Percentiles rank a stretch among this genome's conserved stretches.
These are phyloP conservation scores for Termitomyces sp. DNA, from an alignment of 768 basidiomycete genomes.

Conservation along the genomic window DNA sequence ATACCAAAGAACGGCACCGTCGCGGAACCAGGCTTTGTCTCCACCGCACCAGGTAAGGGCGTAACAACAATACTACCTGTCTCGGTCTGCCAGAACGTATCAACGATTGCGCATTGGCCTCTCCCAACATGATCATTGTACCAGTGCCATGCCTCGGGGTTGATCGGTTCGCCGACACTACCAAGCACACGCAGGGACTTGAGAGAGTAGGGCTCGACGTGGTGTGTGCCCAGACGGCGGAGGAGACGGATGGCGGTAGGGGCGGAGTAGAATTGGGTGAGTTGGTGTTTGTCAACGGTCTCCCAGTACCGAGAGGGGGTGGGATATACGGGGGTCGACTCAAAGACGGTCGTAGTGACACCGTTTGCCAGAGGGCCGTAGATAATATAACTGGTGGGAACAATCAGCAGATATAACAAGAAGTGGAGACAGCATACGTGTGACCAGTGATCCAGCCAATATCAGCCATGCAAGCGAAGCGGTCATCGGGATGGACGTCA, in stretches of 20 bases:
- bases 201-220: conserved; percentile 81
- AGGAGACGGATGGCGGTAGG: conserved; percentile 94
- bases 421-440: conserved; percentile 41
- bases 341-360: conserved; percentile 85
- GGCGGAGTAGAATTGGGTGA: conserved; percentile 95
- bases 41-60: conserved; percentile 92
- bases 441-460: conserved; percentile 99
- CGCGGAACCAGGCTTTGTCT: conserved; percentile 94
- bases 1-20: conserved; percentile 99
- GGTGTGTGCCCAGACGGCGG: conserved; percentile 72
- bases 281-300: conserved; percentile 84
- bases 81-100: conserved; percentile 98
- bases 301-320: conserved; percentile 97
- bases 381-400: conserved; percentile 66
- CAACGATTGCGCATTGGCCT: conserved; percentile 86
- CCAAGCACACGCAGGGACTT: conserved; percentile 82
- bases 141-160: conserved; percentile 99
- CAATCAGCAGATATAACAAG: conserved; percentile 1
- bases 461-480: conserved; percentile 97
- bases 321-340: conserved; percentile 95
- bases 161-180: conserved; percentile 96
- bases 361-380: conserved; percentile 92
- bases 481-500: conserved; percentile 94
- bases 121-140: conserved; percentile 94
- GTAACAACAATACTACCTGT: conserved; percentile 95